Evolutionary conservation across 2,329 filamentous ascomycete species (phyloP).

Genomic region (Diaporthe helianthi): DNA sequence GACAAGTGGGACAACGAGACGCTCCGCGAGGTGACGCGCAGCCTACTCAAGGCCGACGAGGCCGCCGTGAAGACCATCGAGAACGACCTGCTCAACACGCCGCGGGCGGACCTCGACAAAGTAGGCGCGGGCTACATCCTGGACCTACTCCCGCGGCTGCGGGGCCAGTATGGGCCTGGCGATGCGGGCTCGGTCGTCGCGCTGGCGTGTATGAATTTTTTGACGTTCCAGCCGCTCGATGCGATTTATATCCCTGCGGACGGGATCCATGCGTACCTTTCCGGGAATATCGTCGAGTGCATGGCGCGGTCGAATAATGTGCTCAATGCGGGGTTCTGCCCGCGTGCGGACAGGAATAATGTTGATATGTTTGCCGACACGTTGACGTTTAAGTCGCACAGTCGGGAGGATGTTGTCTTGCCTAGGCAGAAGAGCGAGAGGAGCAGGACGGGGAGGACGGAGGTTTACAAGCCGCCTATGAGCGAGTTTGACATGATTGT

Average conservation of each 20-base stretch:
- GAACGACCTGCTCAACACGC: conserved; percentile 55
- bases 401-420: conserved; percentile 62
- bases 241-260: conserved; percentile 76
- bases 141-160: conserved; percentile 68
- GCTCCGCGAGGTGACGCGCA: conserved; percentile 62
- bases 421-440: conserved; percentile 55
- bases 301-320: conserved; percentile 81
- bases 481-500: conserved; percentile 75
- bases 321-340: conserved; percentile 77
- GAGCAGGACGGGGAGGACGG: conserved; percentile 65
- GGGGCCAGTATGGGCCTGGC: conserved; percentile 65
- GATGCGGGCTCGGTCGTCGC: conserved; percentile 76
- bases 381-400: conserved; percentile 70
- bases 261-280: conserved; percentile 76
- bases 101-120: conserved; percentile 58
- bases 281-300: conserved; percentile 78
- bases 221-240: conserved; percentile 70
- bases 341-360: conserved; percentile 67
- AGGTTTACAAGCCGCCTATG: conserved; percentile 70
- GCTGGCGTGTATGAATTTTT: conserved; percentile 76
- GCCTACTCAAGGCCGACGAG: conserved; percentile 61
- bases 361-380: conserved; percentile 68
- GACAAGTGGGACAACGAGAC: conserved; percentile 61
- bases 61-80: conserved; percentile 60
- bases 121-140: conserved; percentile 65